Percentiles rank a stretch among this genome's conserved stretches.
phyloP scores from a whole-genome alignment of 139 green algal species.

The Ettlia oleoabundans region DNA sequence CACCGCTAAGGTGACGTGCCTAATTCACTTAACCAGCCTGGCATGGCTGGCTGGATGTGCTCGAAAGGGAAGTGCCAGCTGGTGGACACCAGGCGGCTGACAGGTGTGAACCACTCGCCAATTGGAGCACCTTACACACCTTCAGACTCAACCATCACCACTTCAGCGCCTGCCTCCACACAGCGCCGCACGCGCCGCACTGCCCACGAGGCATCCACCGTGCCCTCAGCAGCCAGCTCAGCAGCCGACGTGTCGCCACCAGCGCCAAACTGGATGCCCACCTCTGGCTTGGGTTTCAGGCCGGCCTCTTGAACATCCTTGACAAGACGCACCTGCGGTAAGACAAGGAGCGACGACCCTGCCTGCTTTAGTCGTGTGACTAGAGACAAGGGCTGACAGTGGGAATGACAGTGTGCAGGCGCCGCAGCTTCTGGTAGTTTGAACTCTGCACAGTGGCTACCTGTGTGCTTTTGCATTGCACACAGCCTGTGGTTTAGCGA shows the following conservation, averaged over 20 bases:
- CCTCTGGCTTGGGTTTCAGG: slow-evolving; percentile 48
- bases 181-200: background rate
- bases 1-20: too few relatives aligned
- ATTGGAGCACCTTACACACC: slow-evolving; percentile 3
- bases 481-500: background rate
- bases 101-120: too few relatives aligned
- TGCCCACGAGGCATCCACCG: slow-evolving; percentile 24
- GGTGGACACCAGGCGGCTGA: too few relatives aligned
- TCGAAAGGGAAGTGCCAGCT: too few relatives aligned
- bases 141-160: slow-evolving; percentile 28
- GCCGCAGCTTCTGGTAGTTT: too few relatives aligned
- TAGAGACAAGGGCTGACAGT: too few relatives aligned
- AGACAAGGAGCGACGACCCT: too few relatives aligned
- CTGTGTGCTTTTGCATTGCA: background rate
- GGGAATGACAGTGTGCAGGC: background rate
- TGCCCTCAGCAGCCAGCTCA: slow-evolving; percentile 39
- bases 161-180: slow-evolving; percentile 11
- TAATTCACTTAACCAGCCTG: too few relatives aligned
- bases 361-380: too few relatives aligned
- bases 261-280: slow-evolving; percentile 50
- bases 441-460: too few relatives aligned
- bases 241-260: slow-evolving; percentile 33
- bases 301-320: slow-evolving; percentile 58
- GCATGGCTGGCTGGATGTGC: too few relatives aligned
- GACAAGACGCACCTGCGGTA: slow-evolving; percentile 32